Evolutionary conservation across 257 asterid species (phyloP).

Genomic region (Perilla frutescens): DNA sequence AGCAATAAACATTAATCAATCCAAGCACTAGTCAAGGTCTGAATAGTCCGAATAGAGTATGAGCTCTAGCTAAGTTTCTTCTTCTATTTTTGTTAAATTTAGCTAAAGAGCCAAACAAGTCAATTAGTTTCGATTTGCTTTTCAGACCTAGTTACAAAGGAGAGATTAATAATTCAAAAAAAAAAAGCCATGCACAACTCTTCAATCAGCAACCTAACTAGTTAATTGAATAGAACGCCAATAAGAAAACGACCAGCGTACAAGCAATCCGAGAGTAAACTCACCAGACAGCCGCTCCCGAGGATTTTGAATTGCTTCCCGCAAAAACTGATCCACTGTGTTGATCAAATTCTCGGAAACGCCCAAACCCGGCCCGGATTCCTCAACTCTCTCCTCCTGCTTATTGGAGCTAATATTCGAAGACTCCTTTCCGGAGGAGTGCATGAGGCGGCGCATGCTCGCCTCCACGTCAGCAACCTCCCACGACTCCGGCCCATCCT

Average conservation of each 20-base stretch:
- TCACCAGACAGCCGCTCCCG: constrained; percentile 97
- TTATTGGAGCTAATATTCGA: constrained; percentile 37
- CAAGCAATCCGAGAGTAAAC: constrained; percentile 17
- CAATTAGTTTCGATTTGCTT: neutral
- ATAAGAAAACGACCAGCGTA: neutral
- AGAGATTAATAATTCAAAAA: neutral
- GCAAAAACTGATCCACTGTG: constrained; percentile 93
- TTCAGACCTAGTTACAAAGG: neutral
- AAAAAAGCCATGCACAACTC: neutral
- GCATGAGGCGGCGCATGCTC: constrained; percentile 83
- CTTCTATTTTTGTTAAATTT: neutral
- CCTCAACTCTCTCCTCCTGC: constrained; percentile 54
- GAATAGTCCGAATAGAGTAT: neutral
- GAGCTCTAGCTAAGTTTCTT: neutral
- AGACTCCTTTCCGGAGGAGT: constrained; percentile 58
- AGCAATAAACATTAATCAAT: neutral
- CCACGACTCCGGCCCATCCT: constrained; percentile 97
- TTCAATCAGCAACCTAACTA: neutral
- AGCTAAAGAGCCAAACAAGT: neutral
- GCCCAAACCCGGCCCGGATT: constrained; percentile 35
- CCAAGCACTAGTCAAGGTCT: neutral
- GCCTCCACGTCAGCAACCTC: constrained; percentile 97
- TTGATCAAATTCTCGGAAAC: constrained; percentile 63
- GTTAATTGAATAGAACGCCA: neutral
- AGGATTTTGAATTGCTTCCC: constrained; percentile 97